Conservation (phyloP, 208 protist genomes). For the Endotrypanum monterogeii region DNA sequence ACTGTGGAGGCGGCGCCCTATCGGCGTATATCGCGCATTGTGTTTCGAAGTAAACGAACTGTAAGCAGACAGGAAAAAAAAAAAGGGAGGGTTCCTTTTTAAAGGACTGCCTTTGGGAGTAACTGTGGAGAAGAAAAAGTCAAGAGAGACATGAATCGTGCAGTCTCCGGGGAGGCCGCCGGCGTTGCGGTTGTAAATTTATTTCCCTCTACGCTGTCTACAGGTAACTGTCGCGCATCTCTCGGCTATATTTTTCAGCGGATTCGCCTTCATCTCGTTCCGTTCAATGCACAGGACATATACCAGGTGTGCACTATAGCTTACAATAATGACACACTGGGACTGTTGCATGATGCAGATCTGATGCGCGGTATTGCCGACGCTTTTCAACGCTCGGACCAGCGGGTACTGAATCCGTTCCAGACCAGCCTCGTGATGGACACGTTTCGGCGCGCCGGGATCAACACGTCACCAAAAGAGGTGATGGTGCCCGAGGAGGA, state of each 20-base stretch:
- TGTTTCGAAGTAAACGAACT: background rate
- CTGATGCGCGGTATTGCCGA: constrained; percentile 86
- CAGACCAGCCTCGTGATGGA: constrained; percentile 76
- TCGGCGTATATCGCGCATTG: background rate
- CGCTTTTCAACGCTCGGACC: constrained; percentile 68
- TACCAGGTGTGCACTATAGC: constrained; percentile 77
- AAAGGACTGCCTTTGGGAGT: background rate
- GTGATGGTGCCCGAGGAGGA: constrained; percentile 75
- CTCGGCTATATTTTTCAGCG: constrained; percentile 63
- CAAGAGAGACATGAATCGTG: constrained; percentile 19
- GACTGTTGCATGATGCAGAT: constrained; percentile 70
- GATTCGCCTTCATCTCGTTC: constrained; percentile 63
- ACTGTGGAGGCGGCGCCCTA: too few species aligned
- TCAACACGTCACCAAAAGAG: constrained; percentile 58
- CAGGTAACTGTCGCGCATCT: constrained; percentile 15
- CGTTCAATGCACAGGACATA: constrained; percentile 84
- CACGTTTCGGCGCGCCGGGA: constrained; percentile 72
- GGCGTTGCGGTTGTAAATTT: constrained; percentile 14
- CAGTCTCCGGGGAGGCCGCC: background rate
- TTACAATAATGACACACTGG: constrained; percentile 69
- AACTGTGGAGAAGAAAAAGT: background rate
- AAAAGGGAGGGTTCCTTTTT: background rate
- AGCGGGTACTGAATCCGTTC: constrained; percentile 83
- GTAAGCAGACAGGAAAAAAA: too few species aligned
- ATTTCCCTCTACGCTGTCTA: constrained; percentile 21